phyloP scores from a whole-genome alignment of 176 grass and related monocot genomes.

The Raddia guianensis region DNA sequence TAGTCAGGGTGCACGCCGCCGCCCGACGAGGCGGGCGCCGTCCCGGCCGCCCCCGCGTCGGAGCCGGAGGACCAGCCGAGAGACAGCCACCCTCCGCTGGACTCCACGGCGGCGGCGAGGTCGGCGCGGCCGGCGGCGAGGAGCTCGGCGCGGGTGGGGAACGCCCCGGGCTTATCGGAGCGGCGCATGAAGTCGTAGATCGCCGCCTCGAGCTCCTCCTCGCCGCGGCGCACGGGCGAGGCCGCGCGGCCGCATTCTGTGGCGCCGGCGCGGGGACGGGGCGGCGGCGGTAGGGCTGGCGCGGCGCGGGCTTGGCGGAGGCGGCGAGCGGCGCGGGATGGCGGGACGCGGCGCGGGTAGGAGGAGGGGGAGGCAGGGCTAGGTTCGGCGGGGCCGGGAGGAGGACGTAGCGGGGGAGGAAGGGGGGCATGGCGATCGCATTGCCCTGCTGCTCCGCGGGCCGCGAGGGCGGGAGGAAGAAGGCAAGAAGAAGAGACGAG shows the following conservation, averaged over 20 bases:
- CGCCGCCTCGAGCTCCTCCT: constrained; percentile 67
- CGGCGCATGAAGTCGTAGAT: constrained; percentile 88
- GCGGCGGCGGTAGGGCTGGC: constrained; percentile 29
- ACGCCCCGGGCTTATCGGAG: constrained; percentile 66
- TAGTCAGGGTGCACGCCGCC: constrained; percentile 32
- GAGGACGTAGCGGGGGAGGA: constrained; percentile 29
- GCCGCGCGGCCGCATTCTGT: not conserved
- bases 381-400: constrained; percentile 36
- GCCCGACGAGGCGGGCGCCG: not conserved
- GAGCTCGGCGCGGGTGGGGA: constrained; percentile 80
- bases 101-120: constrained; percentile 63
- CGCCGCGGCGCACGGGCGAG: not conserved
- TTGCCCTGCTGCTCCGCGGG: constrained; percentile 33
- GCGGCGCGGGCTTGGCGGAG: constrained; percentile 5
- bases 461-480: not conserved
- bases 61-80: constrained; percentile 66
- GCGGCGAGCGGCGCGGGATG: not conserved
- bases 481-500: not conserved
- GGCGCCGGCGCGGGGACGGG: not conserved
- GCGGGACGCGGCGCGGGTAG: not conserved
- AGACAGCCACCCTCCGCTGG: constrained; percentile 75
- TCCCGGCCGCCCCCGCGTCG: not conserved
- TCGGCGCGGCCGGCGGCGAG: constrained; percentile 66
- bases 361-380: not conserved
- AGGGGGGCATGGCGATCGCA: constrained; percentile 53